Evolutionary conservation across 2,329 filamentous ascomycete species (phyloP), one percentile per base, ranked within the genome.

Genomic region (Xylaria hypoxylon): DNA sequence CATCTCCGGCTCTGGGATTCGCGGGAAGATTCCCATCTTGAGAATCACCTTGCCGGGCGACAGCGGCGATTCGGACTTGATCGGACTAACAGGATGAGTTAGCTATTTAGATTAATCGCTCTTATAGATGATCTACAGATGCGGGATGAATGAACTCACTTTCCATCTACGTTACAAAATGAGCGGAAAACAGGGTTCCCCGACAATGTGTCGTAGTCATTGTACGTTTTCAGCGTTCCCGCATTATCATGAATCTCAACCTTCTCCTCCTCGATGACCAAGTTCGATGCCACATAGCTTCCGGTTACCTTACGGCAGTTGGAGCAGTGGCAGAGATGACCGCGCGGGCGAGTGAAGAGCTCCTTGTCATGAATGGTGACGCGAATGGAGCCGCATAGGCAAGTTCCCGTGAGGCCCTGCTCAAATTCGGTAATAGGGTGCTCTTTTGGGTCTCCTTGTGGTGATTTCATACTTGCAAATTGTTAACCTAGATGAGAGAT

Each of bases 1-100:
- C 48, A 56, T 53, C 42, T 62, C 66, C 8, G 66, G 66, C 17
- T 56, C 62, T 17, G 66, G 66, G 17, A 68, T 68, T n/a, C 63
- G 62, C 19, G 66, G 66, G 42, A 68, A 68, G 53, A 68, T 60
- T 13, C 66, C 66, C 66, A 66, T 62, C 45, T 68, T 68, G 17
- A 68, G 38, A 47, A 68, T 66, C 33, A 63, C 48, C 48, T 56
- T 68, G 1, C 55, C 59, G 1, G 62, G 58, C 5, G 45, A 59
- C 28, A 53, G 33, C 26, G 56, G 31, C 5, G 53, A 26, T 40
- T 62, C 62, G 15, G 58, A 61, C 35, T 63, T 68, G 28, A 68
- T 68, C 26, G 66, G 62, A 52, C 66, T 68, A 17, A n/a, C 13
- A 31, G 11, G 15, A 8, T 15, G 1, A 15, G 57, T 68, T 17